These are phyloP conservation scores for Ceratobasidium sp. DNA, from an alignment of 1,284 basidiomycete species.

Conservation along the genomic window DNA sequence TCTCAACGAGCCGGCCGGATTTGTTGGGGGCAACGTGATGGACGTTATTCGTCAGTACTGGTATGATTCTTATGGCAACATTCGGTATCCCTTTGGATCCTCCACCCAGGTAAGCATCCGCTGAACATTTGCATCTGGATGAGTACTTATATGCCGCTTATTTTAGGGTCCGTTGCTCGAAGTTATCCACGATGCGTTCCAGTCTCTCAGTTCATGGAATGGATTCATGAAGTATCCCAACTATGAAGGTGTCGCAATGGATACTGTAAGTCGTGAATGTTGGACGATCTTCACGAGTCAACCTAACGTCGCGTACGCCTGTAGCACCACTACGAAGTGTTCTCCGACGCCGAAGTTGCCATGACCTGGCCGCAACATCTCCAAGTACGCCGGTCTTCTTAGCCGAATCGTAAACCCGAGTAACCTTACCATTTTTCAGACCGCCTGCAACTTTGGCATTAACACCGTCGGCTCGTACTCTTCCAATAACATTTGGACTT, in stretches of 20 bases:
- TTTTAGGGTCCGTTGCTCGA: slow-evolving; percentile 71
- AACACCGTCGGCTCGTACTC: slow-evolving; percentile 60
- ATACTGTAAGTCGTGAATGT: slow-evolving; percentile 60
- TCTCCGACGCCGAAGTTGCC: slow-evolving; percentile 68
- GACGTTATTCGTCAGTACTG: slow-evolving; percentile 76
- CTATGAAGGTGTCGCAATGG: slow-evolving; percentile 61
- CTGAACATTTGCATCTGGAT: too few relatives aligned
- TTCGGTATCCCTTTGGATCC: slow-evolving; percentile 65
- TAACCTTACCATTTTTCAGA: slow-evolving; percentile 51
- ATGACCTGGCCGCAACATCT: slow-evolving; percentile 74
- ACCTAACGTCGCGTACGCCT: too few relatives aligned
- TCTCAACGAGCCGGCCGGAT: slow-evolving; percentile 86
- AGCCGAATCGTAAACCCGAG: slow-evolving; percentile 52
- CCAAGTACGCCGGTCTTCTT: slow-evolving; percentile 52
- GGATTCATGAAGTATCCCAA: slow-evolving; percentile 70
- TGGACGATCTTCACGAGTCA: too few relatives aligned
- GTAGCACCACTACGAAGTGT: slow-evolving; percentile 86
- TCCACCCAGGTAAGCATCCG: too few relatives aligned
- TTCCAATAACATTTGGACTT: slow-evolving; percentile 69
- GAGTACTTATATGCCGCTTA: too few relatives aligned
- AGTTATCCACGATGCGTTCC: slow-evolving; percentile 89
- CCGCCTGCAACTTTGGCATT: too few relatives aligned
- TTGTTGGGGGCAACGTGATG: slow-evolving; percentile 68
- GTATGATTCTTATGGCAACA: slow-evolving; percentile 78
- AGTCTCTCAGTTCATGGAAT: slow-evolving; percentile 79